These are phyloP conservation scores for Russula sp. DNA, from an alignment of 768 basidiomycete genomes.

Conservation along the genomic window DNA sequence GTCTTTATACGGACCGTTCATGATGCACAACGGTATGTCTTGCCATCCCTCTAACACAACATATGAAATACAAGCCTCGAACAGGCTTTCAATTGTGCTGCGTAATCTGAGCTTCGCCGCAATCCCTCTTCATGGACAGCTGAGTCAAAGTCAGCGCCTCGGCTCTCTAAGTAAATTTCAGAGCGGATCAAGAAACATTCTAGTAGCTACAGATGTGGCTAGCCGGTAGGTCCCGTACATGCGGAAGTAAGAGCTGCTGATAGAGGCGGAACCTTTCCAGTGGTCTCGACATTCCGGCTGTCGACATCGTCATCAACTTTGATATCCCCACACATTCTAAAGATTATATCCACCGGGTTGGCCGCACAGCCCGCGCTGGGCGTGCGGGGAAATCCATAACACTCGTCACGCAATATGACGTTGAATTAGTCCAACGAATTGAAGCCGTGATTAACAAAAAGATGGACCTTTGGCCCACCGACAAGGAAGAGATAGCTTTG, in stretches of 20 bases:
- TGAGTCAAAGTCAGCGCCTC: slow-evolving; percentile 89
- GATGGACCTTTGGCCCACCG: slow-evolving; percentile 83
- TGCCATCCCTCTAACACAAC: not conserved
- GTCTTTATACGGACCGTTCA: slow-evolving; percentile 95
- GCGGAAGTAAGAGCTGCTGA: not conserved
- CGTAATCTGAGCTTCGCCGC: slow-evolving; percentile 91
- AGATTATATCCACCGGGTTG: slow-evolving; percentile 98
- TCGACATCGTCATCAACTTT: slow-evolving; percentile 97
- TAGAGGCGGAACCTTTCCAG: slow-evolving; percentile 39
- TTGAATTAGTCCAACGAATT: slow-evolving; percentile 93
- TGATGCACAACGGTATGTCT: slow-evolving; percentile 74
- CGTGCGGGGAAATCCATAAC: slow-evolving; percentile 95
- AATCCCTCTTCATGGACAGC: slow-evolving; percentile 92
- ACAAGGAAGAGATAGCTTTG: slow-evolving; percentile 84
- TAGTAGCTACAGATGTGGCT: slow-evolving; percentile 97
- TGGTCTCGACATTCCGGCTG: slow-evolving; percentile 92
- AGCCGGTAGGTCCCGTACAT: slow-evolving; percentile 57
- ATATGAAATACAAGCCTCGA: not conserved
- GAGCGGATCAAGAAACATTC: slow-evolving; percentile 82
- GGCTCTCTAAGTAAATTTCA: slow-evolving; percentile 96
- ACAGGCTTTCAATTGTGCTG: slow-evolving; percentile 81
- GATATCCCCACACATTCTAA: slow-evolving; percentile 98
- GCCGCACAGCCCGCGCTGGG: slow-evolving; percentile 97
- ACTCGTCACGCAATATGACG: slow-evolving; percentile 98
- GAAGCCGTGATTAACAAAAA: slow-evolving; percentile 90